Conservation (phyloP, 2,329 filamentous ascomycete genomes). For the Colletotrichum incanum region DNA sequence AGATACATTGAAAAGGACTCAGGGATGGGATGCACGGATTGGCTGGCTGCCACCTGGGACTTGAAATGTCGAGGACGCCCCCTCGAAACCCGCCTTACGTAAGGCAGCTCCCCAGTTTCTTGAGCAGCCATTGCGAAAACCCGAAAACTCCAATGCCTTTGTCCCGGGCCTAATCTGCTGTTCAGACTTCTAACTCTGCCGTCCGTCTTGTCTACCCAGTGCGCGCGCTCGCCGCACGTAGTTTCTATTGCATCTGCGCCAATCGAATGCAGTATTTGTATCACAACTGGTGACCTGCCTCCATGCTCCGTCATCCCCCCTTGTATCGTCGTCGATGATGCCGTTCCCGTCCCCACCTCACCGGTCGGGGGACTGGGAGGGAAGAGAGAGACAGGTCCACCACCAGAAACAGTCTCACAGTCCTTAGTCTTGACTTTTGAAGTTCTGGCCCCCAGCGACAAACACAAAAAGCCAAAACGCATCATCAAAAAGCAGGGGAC, state of each 20-base stretch:
- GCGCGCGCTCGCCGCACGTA: conserved; percentile 15
- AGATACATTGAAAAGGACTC: conserved; percentile 3
- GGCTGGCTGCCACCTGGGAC: conserved; percentile 31
- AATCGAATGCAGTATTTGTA: conserved; percentile 28
- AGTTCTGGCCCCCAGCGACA: conserved; percentile 11
- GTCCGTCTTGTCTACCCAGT: conserved; percentile 6
- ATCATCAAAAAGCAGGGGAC: conserved; percentile 30
- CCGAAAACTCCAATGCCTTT: conserved; percentile 16
- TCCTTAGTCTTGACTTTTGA: conserved; percentile 5
- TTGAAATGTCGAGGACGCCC: conserved; percentile 12
- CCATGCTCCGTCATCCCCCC: conserved; percentile 21
- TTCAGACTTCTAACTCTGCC: conserved; percentile 22
- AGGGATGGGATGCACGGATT: conserved; percentile 27
- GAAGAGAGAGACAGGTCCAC: not conserved
- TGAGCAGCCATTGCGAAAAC: conserved; percentile 25
- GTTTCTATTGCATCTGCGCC: conserved; percentile 21
- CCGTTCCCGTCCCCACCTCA: conserved; percentile 16
- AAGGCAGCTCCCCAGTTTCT: conserved; percentile 27
- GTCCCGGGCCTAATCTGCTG: conserved; percentile 26
- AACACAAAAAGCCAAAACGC: conserved; percentile 9
- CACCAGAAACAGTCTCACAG: conserved; percentile 12
- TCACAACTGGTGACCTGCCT: conserved; percentile 26
- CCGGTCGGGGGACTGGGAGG: not conserved
- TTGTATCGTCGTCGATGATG: conserved; percentile 18
- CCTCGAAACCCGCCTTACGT: conserved; percentile 31